A percentile compares a stretch with the other conserved stretches of the same genome.
These are phyloP conservation scores for Termitomyces sp. DNA, from an alignment of 768 basidiomycete species.

Conservation along the genomic window DNA sequence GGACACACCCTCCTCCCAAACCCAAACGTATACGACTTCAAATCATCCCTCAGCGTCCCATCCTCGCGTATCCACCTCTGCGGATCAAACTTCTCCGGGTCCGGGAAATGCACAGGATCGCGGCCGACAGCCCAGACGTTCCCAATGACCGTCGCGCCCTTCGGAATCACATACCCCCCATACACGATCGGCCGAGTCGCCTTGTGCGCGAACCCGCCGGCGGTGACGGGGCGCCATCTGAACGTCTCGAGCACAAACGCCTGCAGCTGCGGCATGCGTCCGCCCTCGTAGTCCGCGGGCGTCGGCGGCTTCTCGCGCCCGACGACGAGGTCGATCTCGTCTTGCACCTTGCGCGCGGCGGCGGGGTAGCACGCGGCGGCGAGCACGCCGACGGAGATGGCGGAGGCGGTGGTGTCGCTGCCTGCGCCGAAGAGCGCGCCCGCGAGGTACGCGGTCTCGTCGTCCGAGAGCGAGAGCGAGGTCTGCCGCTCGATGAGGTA, in stretches of 20 bases:
- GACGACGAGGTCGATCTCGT: conserved; percentile 49
- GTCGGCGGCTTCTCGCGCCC: conserved; percentile 33
- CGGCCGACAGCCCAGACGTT: conserved; percentile 61
- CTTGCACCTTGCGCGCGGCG: conserved; percentile 44
- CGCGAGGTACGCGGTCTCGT: conserved; percentile 58
- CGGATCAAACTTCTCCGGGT: conserved; percentile 56
- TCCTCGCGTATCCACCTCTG: conserved; percentile 48
- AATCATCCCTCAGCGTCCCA: conserved; percentile 44
- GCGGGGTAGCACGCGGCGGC: conserved; percentile 53
- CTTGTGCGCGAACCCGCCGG: conserved; percentile 58
- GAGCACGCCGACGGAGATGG: conserved; percentile 51
- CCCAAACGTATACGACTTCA: conserved; percentile 51
- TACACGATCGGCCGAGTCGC: conserved; percentile 62
- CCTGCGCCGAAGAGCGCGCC: conserved; percentile 67
- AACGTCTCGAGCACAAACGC: conserved; percentile 48
- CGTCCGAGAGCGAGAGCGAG: conserved; percentile 47
- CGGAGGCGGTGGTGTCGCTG: conserved; percentile 59
- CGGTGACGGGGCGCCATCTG: conserved; percentile 47
- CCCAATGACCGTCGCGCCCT: conserved; percentile 52
- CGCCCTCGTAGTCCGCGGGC: conserved; percentile 1
- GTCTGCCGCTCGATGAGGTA: conserved; percentile 53
- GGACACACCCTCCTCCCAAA: conserved; percentile 65
- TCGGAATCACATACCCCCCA: conserved; percentile 47
- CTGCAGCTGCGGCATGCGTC: conserved; percentile 29
- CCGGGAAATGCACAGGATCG: conserved; percentile 52